Evolutionary conservation across 495 filamentous ascomycete genomes (phyloP).

Genomic region (Annulohypoxylon maeteangense): DNA sequence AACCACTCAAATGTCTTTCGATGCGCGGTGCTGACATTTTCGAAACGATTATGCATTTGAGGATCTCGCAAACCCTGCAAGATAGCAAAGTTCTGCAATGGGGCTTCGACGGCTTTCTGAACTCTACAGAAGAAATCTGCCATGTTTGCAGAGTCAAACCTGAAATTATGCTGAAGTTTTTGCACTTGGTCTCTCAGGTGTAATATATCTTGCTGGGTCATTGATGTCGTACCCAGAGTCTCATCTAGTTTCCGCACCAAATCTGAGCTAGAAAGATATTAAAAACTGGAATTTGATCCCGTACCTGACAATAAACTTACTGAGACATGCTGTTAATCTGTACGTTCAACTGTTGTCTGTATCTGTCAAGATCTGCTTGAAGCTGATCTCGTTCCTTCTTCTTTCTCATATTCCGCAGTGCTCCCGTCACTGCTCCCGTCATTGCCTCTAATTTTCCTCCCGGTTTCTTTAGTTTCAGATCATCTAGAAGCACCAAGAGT

Average conservation of each 20-base stretch:
- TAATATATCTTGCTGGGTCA: constrained; percentile 8
- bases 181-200: constrained; percentile 10
- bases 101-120: background rate
- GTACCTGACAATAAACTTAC: background rate
- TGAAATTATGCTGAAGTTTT: constrained; percentile 3
- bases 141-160: background rate
- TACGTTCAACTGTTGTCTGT: constrained; percentile 12
- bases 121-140: constrained; percentile 2
- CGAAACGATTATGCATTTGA: constrained; percentile 13
- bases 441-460: background rate
- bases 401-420: constrained; percentile 8
- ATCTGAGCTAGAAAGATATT: constrained; percentile 1
- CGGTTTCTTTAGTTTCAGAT: background rate
- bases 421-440: background rate
- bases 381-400: background rate
- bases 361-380: constrained; percentile 1
- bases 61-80: constrained; percentile 7
- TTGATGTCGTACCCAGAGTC: background rate
- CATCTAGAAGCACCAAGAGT: constrained; percentile 5
- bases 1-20: constrained; percentile 16
- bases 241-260: constrained; percentile 6
- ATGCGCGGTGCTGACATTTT: constrained; percentile 14
- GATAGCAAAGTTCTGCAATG: background rate
- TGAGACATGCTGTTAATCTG: constrained; percentile 18
- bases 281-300: background rate